phyloP scores from a whole-genome alignment of 163 green algal species.

The Chloroidium sp. region DNA sequence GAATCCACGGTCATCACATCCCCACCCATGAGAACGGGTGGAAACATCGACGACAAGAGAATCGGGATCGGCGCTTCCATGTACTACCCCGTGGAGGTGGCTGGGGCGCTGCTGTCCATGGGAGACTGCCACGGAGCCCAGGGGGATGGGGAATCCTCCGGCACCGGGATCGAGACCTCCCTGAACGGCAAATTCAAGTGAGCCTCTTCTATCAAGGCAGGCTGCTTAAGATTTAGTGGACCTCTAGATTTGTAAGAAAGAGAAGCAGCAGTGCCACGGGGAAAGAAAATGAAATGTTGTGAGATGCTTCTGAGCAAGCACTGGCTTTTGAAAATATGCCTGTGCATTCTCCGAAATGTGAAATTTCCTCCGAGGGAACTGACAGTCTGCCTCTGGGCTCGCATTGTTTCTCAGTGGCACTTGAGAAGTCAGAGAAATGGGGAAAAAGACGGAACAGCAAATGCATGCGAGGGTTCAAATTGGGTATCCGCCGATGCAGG shows the following conservation, averaged over 20 bases:
- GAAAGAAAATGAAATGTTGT: no score
- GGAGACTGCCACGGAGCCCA: constrained; percentile 51
- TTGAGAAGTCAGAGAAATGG: no score
- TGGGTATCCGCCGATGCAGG: constrained; percentile 4
- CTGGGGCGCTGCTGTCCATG: constrained; percentile 35
- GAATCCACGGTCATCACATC: no score
- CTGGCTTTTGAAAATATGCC: no score
- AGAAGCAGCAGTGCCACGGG: no score
- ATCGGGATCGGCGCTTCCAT: constrained; percentile 45
- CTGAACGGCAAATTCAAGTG: constrained; percentile 47
- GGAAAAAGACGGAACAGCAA: neutral
- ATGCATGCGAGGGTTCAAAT: neutral
- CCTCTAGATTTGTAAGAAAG: no score
- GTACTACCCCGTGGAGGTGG: constrained; percentile 46
- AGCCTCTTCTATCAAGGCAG: neutral
- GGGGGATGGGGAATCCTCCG: constrained; percentile 32
- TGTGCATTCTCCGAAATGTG: no score
- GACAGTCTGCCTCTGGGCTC: no score
- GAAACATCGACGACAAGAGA: constrained; percentile 54
- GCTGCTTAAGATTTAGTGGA: neutral
- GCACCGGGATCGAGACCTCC: constrained; percentile 53
- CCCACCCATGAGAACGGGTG: neutral
- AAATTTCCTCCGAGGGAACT: no score
- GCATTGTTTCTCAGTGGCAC: no score
- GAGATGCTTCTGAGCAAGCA: no score